A percentile compares a stretch with the other conserved stretches of the same genome.
Conservation (phyloP, 805 yeast genomes). For the Nakazawaea populi region DNA sequence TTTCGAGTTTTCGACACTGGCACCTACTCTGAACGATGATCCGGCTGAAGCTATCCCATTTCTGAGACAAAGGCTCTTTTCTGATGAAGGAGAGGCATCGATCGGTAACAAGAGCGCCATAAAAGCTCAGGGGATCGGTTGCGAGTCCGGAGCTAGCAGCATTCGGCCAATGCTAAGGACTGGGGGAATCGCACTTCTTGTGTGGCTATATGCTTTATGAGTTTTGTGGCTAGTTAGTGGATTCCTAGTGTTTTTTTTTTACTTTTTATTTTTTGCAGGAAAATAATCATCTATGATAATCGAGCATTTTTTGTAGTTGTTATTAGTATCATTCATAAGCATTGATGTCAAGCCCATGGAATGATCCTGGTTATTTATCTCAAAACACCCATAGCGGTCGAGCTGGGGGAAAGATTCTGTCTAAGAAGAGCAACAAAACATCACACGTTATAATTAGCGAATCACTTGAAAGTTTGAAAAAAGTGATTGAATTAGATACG, state of each 20-base stretch:
- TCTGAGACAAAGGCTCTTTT: background rate
- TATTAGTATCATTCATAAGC: background rate
- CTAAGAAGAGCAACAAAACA: slow-evolving; percentile 3
- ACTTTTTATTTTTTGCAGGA: no score
- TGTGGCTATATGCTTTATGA: no score
- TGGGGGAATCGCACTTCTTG: no score
- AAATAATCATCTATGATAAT: no score
- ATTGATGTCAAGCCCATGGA: background rate
- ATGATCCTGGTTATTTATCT: background rate
- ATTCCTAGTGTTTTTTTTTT: no score
- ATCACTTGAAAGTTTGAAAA: slow-evolving; percentile 24
- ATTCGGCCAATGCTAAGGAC: background rate
- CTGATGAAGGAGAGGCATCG: background rate
- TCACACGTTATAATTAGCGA: slow-evolving; percentile 19
- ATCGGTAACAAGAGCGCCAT: background rate
- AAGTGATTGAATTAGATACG: slow-evolving; percentile 27
- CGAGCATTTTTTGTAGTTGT: no score
- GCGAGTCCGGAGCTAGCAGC: background rate
- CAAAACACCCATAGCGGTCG: background rate
- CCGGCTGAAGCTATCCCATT: slow-evolving; percentile 1
- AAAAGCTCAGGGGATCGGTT: background rate
- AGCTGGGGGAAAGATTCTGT: background rate
- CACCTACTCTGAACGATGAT: background rate
- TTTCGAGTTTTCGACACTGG: background rate
- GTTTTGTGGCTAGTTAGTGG: no score